Evolutionary conservation across 2,329 filamentous ascomycete species (phyloP).

Genomic region (Alternaria novae-zelandiae): DNA sequence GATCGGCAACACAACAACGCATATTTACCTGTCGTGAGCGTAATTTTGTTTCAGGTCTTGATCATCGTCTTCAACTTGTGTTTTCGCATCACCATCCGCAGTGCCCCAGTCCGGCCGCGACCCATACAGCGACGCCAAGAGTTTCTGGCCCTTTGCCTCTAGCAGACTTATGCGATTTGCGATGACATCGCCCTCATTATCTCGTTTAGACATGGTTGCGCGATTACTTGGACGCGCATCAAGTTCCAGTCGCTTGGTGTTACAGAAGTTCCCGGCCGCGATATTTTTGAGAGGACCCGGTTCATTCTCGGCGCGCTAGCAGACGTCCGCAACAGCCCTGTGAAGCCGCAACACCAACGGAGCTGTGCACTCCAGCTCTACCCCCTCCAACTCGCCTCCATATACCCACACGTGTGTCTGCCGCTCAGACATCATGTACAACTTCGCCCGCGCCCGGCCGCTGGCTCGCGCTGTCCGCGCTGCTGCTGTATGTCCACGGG

Average conservation of each 20-base stretch:
- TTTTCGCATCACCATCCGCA: conserved; percentile 43
- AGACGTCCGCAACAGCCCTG: conserved; percentile 38
- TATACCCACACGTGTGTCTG: conserved; percentile 33
- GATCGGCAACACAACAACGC: background rate
- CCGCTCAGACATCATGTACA: conserved; percentile 74
- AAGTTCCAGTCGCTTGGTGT: conserved; percentile 15
- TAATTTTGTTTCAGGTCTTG: conserved; percentile 63
- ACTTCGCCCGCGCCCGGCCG: conserved; percentile 76
- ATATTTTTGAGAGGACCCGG: conserved; percentile 35
- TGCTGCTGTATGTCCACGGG: conserved; percentile 67
- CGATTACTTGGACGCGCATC: conserved; percentile 7
- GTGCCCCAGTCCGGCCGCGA: conserved; percentile 49
- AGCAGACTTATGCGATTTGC: conserved; percentile 62
- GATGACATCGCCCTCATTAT: conserved; percentile 60
- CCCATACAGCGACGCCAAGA: conserved; percentile 64
- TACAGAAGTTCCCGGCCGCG: conserved; percentile 30
- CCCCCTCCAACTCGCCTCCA: conserved; percentile 26
- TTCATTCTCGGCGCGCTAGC: conserved; percentile 42
- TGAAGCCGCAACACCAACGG: conserved; percentile 28
- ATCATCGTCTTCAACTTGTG: conserved; percentile 54
- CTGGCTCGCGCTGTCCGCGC: conserved; percentile 80
- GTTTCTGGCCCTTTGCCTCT: conserved; percentile 60
- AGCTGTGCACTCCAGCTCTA: conserved; percentile 25
- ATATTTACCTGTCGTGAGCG: conserved; percentile 60
- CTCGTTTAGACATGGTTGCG: conserved; percentile 42